Base-by-base conservation (phyloP, 2,329 filamentous ascomycete species). In the Claviceps quebecensis region DNA sequence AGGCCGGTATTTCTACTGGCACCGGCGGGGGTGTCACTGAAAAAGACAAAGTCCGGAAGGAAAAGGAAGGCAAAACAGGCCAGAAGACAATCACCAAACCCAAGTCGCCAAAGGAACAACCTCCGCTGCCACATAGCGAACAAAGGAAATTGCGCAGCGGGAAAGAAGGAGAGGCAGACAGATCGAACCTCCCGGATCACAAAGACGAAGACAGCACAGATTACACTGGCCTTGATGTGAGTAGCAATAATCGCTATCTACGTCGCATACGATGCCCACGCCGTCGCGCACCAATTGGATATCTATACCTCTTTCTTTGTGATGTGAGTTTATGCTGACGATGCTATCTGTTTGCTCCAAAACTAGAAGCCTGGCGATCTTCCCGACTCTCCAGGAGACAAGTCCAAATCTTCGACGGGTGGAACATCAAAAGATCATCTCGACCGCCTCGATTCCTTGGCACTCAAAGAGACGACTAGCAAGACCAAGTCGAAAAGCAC, bases 11-110 rank as follows among this genome's bases (percentile, higher is more conserved):
- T 5, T 52, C 87, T 2, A 87, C 85, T 4, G 91, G 91, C 40
- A 95, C 87, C 1, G 86, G 90, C 62, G 90, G 89, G 13, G 90
- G 91, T 49, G 87, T 97, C 43, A 88, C 84, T 26, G 86, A 90
- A 64, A 95, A 94, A 68, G 81, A 82, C 58, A 93, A 88, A 70
- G 83, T 81, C 47, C 77, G 80, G 54, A 83, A 85, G 61, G 75
- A 77, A 39, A 75, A 83, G 57, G 84, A 87, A 65, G 77, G 75
- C 53, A 74, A 77, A 62, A 82, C 76, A 3, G 83, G 76, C 57
- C 78, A 75, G 65, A 86, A 77, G 66, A 67, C 73, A 36, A 78
- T 86, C 61, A 91, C 89, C 64, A 83, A 81, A 54, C 90, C 90
- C 4, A 84, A 87, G 56, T 78, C 84, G 4, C 91, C 91, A 14